Base-by-base conservation (phyloP, 345 rosid genomes). In the Eucalyptus marginata region DNA sequence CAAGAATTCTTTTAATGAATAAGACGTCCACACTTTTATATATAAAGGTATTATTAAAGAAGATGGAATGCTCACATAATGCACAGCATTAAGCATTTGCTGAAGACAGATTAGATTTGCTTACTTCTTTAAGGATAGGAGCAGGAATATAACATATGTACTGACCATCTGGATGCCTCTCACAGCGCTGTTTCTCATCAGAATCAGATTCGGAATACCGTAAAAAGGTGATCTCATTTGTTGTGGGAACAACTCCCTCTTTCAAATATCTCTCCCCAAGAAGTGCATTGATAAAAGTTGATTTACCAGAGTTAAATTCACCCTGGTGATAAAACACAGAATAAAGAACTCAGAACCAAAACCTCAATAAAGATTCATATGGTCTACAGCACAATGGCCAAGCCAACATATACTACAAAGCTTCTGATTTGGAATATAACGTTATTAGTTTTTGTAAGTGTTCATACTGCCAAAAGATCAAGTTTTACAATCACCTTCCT, bases 261-360 rank as follows among this genome's bases (percentile, higher is more conserved):
- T 95, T 96, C 87, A 98, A 98, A 79, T 95, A 98, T 89, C 96
- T 94, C 93, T 95, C 89, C 89, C 99, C 99, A 87, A 98, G 98
- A 91, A 98, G 95, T 33, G 99, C 98, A 92, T 97, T 98, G 87
- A 97, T 97, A 89, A 98, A 97, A 43, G 96, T 94, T 85, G 99
- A 97, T 94, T 98, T 98, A 47, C 99, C 99, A 22, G 99, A 96
- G 91, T 97, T 98, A 87, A 95, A 97, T 88, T 98, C 99, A 90
- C 99, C 99, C 99, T 98, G 92, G 80, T 50, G 87, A 83, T 89
- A 86, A 89, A 92, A 79, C 90, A 89, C 66, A 47, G 88, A 44
- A 86, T 83, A 86, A 43, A 89, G 68, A 86, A 54, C 46, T 86
- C 87, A 86, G 64, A 20, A 76, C 47, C 84, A 40, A 76, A 76